Percentiles rank a stretch among this genome's conserved stretches.
Conservation (phyloP, 495 filamentous ascomycete species). For the Aspergillus panamensis region DNA sequence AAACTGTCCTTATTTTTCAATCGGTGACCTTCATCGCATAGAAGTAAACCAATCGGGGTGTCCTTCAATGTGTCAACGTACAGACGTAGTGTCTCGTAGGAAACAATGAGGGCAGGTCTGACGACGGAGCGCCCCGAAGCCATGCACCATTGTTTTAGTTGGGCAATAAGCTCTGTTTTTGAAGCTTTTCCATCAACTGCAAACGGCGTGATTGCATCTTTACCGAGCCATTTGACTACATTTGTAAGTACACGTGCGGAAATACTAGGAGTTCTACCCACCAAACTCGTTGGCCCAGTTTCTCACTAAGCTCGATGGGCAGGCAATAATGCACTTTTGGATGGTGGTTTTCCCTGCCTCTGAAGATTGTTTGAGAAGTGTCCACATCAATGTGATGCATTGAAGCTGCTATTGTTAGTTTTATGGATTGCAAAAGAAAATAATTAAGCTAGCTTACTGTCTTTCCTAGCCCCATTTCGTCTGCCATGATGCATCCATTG, state of each 20-base stretch:
- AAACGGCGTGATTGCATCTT: slow-evolving; percentile 87
- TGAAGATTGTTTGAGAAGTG: slow-evolving; percentile 88
- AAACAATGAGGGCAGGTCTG: slow-evolving; percentile 97
- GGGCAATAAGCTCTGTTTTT: slow-evolving; percentile 84
- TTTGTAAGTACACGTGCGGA: slow-evolving; percentile 11
- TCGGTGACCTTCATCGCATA: slow-evolving; percentile 99
- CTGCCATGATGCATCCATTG: slow-evolving; percentile 98
- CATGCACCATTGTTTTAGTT: slow-evolving; percentile 93
- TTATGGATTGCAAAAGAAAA: neutral
- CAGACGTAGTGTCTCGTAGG: slow-evolving; percentile 91
- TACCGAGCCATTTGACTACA: slow-evolving; percentile 87
- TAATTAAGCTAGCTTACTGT: slow-evolving; percentile 51
- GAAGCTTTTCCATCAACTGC: slow-evolving; percentile 95
- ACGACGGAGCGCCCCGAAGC: slow-evolving; percentile 85
- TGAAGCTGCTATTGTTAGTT: slow-evolving; percentile 53
- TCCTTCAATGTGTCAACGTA: slow-evolving; percentile 86
- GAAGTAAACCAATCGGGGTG: slow-evolving; percentile 83
- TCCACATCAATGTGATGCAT: slow-evolving; percentile 89
- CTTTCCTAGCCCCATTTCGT: slow-evolving; percentile 98
- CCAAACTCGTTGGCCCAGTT: slow-evolving; percentile 95
- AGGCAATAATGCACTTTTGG: slow-evolving; percentile 98
- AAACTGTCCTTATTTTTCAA: slow-evolving; percentile 96
- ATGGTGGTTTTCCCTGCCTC: slow-evolving; percentile 92
- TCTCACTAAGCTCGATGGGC: slow-evolving; percentile 90
- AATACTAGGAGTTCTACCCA: slow-evolving; percentile 18